phyloP scores from a whole-genome alignment of 352 stramenopile species.

The Hyaloperonospora brassicae region DNA sequence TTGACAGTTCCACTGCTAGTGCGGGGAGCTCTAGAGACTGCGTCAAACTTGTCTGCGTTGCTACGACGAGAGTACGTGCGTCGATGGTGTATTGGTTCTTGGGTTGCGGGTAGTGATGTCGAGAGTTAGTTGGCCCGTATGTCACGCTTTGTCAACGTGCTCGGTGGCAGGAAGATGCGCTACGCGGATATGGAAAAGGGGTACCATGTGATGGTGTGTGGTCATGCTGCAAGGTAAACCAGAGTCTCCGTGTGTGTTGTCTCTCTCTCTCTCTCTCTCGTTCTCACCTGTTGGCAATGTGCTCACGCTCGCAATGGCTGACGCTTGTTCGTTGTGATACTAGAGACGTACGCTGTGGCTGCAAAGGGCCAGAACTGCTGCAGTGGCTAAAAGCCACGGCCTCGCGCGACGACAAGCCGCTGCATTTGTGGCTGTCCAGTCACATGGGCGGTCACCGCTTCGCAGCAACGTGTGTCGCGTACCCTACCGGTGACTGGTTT shows the following conservation, averaged over 20 bases:
- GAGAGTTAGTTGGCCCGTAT: background rate
- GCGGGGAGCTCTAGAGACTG: slow-evolving; percentile 26
- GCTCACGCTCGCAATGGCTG: slow-evolving; percentile 5
- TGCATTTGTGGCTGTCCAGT: slow-evolving; percentile 57
- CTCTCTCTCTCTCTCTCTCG: background rate
- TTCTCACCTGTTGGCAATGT: background rate
- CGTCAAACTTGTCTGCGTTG: slow-evolving; percentile 23
- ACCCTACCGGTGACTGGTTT: slow-evolving; percentile 74
- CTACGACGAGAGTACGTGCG: slow-evolving; percentile 31
- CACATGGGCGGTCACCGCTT: slow-evolving; percentile 73
- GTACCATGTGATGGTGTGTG: slow-evolving; percentile 65
- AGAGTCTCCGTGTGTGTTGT: background rate
- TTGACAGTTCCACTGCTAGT: slow-evolving; percentile 31
- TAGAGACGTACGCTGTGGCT: slow-evolving; percentile 66
- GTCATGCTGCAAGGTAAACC: slow-evolving; percentile 33
- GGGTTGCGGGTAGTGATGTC: background rate
- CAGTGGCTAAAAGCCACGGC: slow-evolving; percentile 46
- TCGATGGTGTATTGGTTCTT: background rate
- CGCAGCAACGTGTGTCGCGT: slow-evolving; percentile 61
- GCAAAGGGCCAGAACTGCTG: slow-evolving; percentile 59
- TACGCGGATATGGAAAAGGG: slow-evolving; percentile 31
- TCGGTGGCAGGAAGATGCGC: slow-evolving; percentile 26
- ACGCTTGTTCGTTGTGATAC: background rate
- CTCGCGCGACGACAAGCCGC: slow-evolving; percentile 20
- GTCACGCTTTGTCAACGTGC: background rate